Conservation (phyloP, 2,329 filamentous ascomycete genomes). For the Talaromyces sp. region DNA sequence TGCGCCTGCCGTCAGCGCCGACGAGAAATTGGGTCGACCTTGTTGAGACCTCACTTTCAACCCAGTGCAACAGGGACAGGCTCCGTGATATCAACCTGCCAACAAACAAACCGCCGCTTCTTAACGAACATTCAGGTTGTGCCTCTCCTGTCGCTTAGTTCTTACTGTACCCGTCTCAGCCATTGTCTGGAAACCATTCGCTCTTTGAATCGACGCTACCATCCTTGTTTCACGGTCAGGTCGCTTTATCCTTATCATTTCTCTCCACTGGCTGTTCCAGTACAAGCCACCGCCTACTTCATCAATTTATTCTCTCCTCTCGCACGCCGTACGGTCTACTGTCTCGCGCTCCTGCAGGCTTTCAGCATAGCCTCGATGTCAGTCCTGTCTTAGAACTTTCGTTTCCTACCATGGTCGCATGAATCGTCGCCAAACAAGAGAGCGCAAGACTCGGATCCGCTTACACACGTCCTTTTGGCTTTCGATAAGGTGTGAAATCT, state of each 20-base stretch:
- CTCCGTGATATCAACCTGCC: background rate
- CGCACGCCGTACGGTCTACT: background rate
- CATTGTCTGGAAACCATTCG: background rate
- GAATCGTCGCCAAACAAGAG: background rate
- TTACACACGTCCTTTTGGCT: too few relatives aligned
- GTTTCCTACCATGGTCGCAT: slow-evolving; percentile 3
- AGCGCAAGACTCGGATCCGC: background rate
- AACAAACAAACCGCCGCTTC: background rate
- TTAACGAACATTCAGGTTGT: too few relatives aligned
- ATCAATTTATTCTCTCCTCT: background rate
- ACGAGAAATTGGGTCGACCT: background rate
- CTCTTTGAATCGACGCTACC: background rate
- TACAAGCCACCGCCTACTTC: background rate
- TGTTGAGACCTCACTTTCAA: slow-evolving; percentile 5
- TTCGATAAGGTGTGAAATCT: background rate
- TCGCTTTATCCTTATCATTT: background rate
- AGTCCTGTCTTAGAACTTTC: background rate
- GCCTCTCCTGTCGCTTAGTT: background rate
- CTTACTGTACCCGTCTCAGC: background rate
- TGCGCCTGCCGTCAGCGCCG: slow-evolving; percentile 5
- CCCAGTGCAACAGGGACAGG: background rate
- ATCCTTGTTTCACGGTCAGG: slow-evolving; percentile 8
- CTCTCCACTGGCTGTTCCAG: background rate
- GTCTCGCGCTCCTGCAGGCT: background rate
- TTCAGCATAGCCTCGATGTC: background rate